Evolutionary conservation across 164 flowering plant genomes (phyloP), one percentile per base, ranked within the genome.

Genomic region (Litsea cubeba): DNA sequence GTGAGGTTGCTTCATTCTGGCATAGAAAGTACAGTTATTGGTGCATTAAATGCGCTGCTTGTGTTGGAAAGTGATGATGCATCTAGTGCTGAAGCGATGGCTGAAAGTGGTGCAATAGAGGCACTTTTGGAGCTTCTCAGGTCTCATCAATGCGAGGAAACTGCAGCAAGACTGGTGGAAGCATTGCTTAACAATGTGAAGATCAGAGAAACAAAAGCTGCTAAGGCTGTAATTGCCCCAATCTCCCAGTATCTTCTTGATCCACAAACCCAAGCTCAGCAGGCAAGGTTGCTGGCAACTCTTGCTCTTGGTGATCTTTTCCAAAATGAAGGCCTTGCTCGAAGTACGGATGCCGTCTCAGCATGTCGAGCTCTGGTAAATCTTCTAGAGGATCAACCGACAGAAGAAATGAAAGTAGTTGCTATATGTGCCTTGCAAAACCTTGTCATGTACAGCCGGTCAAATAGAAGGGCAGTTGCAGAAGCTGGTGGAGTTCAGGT

Each of bases 401-500:
- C 99, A 12, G 99, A 96, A 87, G 99, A 96, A 79, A 94, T 94
- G 97, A 96, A 96, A 85, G 97, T 94, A 63, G 98, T 96, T 18
- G 98, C 98, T 15, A 89, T 96, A 50, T 96, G 99, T 84, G 97
- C 99, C n/a, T 82, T 96, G 83, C 99, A 96, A 81, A 96, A 96
- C 81, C 95, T 96, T 75, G 99, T 96, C 3, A 96, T 90, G 97
- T 86, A 85, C 83, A 94, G 97, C 76, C 81, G 97, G 40, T 90
- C 97, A 68, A 96, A 96, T 78, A 96, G 91, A 84, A 88, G 99
- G 81, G 99, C 99, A 17, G 99, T 96, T 75, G 99, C 99, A 17
- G 99, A 96, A 82, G 98, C 99, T 67, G 97, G 99, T 69, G 99
- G 99, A 40, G 95, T 96, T 73, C 98, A 94, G 82, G 97, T 94